Conservation (phyloP, 306 rosid species). For the Gastrolobium villosum region DNA sequence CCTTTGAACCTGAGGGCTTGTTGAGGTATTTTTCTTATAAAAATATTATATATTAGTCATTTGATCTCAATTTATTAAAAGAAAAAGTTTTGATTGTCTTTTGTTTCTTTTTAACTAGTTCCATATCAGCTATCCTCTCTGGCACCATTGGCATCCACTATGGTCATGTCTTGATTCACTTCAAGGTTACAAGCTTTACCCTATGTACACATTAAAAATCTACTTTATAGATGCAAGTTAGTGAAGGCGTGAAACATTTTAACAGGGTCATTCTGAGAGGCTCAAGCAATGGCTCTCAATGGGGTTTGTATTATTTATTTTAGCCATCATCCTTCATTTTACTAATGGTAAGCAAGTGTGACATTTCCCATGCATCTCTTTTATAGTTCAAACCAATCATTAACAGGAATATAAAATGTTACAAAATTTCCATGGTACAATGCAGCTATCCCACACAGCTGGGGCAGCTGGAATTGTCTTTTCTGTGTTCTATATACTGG, state of each 20-base stretch:
- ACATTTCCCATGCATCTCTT: neutral
- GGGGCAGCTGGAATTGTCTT: conserved; percentile 87
- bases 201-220: neutral
- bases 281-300: conserved; percentile 79
- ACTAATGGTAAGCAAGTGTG: conserved; percentile 57
- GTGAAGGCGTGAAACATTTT: neutral
- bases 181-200: conserved; percentile 61
- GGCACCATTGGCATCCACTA: conserved; percentile 79
- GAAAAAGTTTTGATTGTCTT: neutral
- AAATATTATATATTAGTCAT: no score
- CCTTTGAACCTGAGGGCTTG: conserved; percentile 84
- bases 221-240: neutral
- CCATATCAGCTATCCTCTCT: conserved; percentile 73
- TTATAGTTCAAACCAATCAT: no score
- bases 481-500: conserved; percentile 82
- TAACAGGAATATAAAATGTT: neutral
- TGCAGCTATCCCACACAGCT: conserved; percentile 90
- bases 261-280: conserved; percentile 68
- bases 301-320: conserved; percentile 60
- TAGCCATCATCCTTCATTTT: conserved; percentile 75
- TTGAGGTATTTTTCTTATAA: conserved; percentile 51
- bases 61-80: no score
- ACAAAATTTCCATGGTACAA: neutral
- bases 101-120: conserved; percentile 49
- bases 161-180: conserved; percentile 79